Conservation (phyloP, 192 early-diverging fungal genomes). For the Umbelopsis sp. region DNA sequence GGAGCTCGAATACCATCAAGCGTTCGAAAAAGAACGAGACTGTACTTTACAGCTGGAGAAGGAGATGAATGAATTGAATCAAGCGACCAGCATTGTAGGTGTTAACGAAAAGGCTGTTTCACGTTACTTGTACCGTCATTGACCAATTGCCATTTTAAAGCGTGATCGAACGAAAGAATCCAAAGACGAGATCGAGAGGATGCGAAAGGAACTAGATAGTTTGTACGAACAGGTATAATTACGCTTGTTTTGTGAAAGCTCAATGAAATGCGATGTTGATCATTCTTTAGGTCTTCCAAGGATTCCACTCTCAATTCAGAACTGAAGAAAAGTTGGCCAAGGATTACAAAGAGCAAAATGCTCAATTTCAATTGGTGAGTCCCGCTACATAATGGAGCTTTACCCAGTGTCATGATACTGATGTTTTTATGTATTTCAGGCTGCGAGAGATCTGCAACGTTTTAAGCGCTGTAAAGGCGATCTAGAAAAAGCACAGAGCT, state of each 20-base stretch:
- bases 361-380: slow-evolving; percentile 9
- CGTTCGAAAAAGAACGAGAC: slow-evolving; percentile 35
- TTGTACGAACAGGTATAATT: slow-evolving; percentile 3
- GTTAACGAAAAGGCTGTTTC: not conserved
- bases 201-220: not conserved
- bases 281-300: not conserved
- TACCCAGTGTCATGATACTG: not conserved
- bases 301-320: slow-evolving; percentile 3
- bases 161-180: slow-evolving; percentile 3
- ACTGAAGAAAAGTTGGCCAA: slow-evolving; percentile 3
- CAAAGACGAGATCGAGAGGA: not conserved
- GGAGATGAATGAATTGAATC: not conserved
- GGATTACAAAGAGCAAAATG: not conserved
- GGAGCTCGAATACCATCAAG: slow-evolving; percentile 32
- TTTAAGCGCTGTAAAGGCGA: slow-evolving; percentile 3
- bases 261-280: not conserved
- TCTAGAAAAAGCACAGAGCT: not conserved
- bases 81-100: slow-evolving; percentile 2
- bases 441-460: slow-evolving; percentile 3
- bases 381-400: not conserved
- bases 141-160: not conserved
- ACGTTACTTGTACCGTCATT: not conserved
- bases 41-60: slow-evolving; percentile 1
- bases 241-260: no score
- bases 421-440: not conserved